Evolutionary conservation across 345 rosid genomes (phyloP).

Genomic region (Murraya koenigii): DNA sequence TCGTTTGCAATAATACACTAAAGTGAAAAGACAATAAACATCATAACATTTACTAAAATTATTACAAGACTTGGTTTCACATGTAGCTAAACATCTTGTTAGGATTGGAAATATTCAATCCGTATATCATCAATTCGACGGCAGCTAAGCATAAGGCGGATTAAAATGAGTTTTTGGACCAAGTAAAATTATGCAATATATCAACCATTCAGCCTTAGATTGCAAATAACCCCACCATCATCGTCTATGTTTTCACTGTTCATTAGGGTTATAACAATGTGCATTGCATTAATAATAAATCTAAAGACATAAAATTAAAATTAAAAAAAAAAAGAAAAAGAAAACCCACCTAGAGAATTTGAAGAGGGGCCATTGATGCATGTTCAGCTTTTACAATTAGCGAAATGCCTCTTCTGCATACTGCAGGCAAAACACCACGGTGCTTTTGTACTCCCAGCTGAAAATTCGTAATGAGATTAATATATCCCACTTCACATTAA

Average conservation of each 20-base stretch:
- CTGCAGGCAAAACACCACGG: constrained; percentile 37
- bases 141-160: background rate
- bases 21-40: background rate
- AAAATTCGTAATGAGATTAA: background rate
- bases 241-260: background rate
- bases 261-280: too few relatives aligned
- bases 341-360: constrained; percentile 44
- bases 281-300: background rate
- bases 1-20: background rate
- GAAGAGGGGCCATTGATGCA: constrained; percentile 34
- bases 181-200: background rate
- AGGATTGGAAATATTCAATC: background rate
- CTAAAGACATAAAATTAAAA: background rate
- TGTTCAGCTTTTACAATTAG: constrained; percentile 55
- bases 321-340: background rate
- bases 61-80: background rate
- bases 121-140: background rate
- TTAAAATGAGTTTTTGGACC: background rate
- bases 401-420: constrained; percentile 47
- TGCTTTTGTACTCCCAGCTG: constrained; percentile 42
- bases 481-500: constrained; percentile 4
- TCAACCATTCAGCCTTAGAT: background rate
- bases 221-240: background rate
- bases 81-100: background rate
- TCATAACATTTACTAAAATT: background rate